Conservation (phyloP, 1,284 basidiomycete species). For the Trichosporon coremiiforme region DNA sequence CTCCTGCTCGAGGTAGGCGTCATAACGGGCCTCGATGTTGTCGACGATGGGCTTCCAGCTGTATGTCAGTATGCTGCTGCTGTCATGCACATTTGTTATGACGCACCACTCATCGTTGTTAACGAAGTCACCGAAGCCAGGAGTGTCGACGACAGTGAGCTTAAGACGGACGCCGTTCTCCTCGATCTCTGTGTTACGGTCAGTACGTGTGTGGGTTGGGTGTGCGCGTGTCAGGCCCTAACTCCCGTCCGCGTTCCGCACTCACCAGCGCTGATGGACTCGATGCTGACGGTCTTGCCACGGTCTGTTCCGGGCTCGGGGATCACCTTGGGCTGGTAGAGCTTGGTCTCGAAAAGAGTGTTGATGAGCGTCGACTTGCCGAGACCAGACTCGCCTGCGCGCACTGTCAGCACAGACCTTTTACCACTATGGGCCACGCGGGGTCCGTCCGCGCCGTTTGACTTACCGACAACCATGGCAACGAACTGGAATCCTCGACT, state of each 20-base stretch:
- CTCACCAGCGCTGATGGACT: conserved; percentile 92
- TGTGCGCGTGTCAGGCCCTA: background rate
- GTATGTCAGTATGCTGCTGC: background rate
- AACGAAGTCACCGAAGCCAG: conserved; percentile 95
- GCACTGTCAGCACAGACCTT: conserved; percentile 32
- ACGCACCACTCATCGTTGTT: conserved; percentile 92
- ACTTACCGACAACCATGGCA: conserved; percentile 91
- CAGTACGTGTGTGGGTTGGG: conserved; percentile 37
- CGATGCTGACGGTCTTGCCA: conserved; percentile 89
- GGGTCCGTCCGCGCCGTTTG: conserved; percentile 12
- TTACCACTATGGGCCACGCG: conserved; percentile 17
- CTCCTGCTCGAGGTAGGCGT: conserved; percentile 95
- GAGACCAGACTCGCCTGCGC: conserved; percentile 87
- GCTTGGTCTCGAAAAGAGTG: conserved; percentile 91
- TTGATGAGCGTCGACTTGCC: conserved; percentile 98
- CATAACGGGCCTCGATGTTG: conserved; percentile 94
- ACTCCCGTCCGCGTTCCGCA: conserved; percentile 21
- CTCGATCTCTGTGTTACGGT: conserved; percentile 76
- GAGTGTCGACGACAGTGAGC: conserved; percentile 95
- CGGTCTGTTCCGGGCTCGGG: conserved; percentile 80
- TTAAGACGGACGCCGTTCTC: conserved; percentile 93
- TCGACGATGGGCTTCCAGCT: conserved; percentile 98
- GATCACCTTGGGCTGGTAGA: conserved; percentile 84
- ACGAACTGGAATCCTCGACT: conserved; percentile 94
- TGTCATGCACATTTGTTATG: background rate